Conservation (phyloP, 495 filamentous ascomycete genomes). For the Astrocystis sublimbata region DNA sequence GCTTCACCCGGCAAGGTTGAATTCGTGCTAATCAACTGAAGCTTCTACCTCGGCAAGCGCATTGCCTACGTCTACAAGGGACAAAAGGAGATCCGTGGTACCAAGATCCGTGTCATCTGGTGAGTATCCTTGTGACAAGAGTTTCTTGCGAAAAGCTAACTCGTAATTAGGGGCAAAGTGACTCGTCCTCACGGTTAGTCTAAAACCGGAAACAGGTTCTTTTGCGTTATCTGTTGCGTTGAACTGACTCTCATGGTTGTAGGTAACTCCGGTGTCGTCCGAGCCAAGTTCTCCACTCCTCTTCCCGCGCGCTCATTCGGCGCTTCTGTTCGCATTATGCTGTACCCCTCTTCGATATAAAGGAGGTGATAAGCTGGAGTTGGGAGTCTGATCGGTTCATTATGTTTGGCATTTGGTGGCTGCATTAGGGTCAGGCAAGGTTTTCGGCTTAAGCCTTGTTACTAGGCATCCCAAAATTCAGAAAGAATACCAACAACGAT, state of each 20-base stretch:
- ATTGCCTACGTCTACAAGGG: conserved; percentile 96
- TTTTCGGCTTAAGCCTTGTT: conserved; percentile 45
- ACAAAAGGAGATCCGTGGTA: conserved; percentile 86
- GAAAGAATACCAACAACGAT: conserved; percentile 28
- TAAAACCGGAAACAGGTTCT: not conserved
- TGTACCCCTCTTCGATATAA: conserved; percentile 86
- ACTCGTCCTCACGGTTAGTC: conserved; percentile 86
- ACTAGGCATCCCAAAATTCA: conserved; percentile 39
- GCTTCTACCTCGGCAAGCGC: conserved; percentile 93
- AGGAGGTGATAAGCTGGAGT: conserved; percentile 49
- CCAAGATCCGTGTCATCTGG: conserved; percentile 99
- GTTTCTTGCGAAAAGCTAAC: conserved; percentile 6
- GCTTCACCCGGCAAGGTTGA: not conserved
- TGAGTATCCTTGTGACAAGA: not conserved
- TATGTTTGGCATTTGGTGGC: conserved; percentile 46
- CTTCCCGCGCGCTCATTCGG: conserved; percentile 95
- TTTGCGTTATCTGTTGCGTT: conserved; percentile 4
- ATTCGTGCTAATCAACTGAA: conserved; percentile 39
- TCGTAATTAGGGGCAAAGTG: conserved; percentile 69
- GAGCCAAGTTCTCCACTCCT: conserved; percentile 92
- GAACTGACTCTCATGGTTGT: conserved; percentile 20
- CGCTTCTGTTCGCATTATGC: conserved; percentile 95
- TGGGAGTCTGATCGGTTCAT: conserved; percentile 55
- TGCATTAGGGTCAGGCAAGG: conserved; percentile 56
- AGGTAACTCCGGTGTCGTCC: conserved; percentile 96